Evolutionary conservation across 768 basidiomycete genomes (phyloP).

Genomic region (Lentinula raphanica): DNA sequence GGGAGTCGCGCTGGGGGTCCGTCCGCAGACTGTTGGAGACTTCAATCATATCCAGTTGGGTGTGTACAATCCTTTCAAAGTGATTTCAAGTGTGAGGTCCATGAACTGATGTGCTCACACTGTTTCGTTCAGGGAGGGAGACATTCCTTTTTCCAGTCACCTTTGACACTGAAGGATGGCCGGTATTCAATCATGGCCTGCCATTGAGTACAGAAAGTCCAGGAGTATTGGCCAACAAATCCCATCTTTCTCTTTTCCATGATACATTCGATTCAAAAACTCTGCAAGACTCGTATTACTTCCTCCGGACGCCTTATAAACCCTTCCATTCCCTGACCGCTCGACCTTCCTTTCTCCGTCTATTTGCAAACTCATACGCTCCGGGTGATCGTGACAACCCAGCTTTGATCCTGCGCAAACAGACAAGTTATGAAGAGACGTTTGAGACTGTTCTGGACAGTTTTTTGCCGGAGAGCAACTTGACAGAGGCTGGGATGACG

Average conservation of each 20-base stretch:
- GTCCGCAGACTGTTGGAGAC: conserved; percentile 26
- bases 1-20: conserved; percentile 35
- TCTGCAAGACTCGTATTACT: conserved; percentile 30
- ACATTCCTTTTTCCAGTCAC: conserved; percentile 36
- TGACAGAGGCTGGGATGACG: conserved; percentile 33
- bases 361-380: conserved; percentile 30
- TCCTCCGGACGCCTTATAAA: conserved; percentile 35
- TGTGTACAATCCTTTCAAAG: background rate
- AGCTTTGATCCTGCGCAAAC: conserved; percentile 32
- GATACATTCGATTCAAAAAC: conserved; percentile 21
- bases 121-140: conserved; percentile 24
- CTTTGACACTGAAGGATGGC: conserved; percentile 32
- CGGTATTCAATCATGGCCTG: conserved; percentile 28
- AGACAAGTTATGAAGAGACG: conserved; percentile 30
- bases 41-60: conserved; percentile 32
- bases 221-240: conserved; percentile 24
- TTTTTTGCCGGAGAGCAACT: conserved; percentile 24
- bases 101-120: background rate
- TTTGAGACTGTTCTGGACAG: conserved; percentile 29
- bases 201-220: conserved; percentile 26
- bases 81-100: background rate
- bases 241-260: conserved; percentile 19
- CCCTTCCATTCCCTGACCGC: conserved; percentile 27
- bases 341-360: conserved; percentile 24
- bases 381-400: conserved; percentile 33